Evolutionary conservation across 2,329 filamentous ascomycete species (phyloP).

Genomic region (Fusarium continuum): DNA sequence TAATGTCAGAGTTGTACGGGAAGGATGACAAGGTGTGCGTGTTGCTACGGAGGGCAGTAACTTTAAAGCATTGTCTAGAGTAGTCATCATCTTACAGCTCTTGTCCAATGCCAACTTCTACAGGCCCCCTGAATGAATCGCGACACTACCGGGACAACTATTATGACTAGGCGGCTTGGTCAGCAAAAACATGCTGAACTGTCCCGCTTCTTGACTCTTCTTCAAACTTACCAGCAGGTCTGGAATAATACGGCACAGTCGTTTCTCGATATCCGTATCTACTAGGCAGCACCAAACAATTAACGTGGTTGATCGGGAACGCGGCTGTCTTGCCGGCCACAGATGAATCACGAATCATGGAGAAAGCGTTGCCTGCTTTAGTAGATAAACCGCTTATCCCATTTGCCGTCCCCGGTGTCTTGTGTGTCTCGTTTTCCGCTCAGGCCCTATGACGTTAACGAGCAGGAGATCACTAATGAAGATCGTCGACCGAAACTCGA

Average conservation of each 20-base stretch:
- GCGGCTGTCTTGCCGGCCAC: conserved; percentile 11
- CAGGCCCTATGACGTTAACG: conserved; percentile 19
- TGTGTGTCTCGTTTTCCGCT: conserved; percentile 16
- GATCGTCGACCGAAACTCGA: conserved; percentile 14
- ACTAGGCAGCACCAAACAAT: neutral
- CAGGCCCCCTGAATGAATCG: neutral
- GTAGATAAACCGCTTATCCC: conserved; percentile 17
- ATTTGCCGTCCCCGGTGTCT: conserved; percentile 15
- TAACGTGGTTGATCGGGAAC: conserved; percentile 7
- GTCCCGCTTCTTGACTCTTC: neutral
- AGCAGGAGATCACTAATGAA: conserved; percentile 6
- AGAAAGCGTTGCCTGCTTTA: conserved; percentile 13
- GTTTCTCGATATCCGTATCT: neutral
- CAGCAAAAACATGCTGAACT: too few relatives aligned
- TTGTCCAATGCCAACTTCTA: neutral
- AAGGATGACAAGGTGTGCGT: conserved; percentile 31
- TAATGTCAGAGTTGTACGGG: conserved; percentile 24
- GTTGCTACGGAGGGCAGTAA: conserved; percentile 15
- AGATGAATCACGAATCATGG: conserved; percentile 15
- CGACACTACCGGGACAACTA: too few relatives aligned
- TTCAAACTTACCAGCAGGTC: neutral
- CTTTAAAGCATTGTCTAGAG: conserved; percentile 10
- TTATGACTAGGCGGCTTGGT: too few relatives aligned
- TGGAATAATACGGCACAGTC: neutral
- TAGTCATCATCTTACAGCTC: conserved; percentile 1